phyloP scores from a whole-genome alignment of 495 filamentous ascomycete genomes.

The Filosporella fistucella region DNA sequence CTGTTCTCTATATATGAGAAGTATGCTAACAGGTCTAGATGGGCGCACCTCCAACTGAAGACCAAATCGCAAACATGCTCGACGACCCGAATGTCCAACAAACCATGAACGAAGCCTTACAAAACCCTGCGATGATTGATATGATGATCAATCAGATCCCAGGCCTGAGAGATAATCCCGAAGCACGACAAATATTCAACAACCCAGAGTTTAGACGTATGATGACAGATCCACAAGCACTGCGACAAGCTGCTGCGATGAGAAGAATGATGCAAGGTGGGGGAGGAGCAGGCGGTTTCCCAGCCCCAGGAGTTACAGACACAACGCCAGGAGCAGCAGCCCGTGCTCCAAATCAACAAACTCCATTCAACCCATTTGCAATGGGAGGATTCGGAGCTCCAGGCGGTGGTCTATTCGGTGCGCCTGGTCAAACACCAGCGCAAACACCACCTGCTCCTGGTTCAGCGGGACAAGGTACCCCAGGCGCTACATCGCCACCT shows the following conservation, averaged over 20 bases:
- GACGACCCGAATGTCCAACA: constrained; percentile 78
- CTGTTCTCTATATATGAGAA: not conserved
- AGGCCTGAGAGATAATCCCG: constrained; percentile 74
- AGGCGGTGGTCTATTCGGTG: constrained; percentile 47
- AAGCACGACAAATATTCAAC: constrained; percentile 76
- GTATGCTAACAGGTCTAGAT: constrained; percentile 56
- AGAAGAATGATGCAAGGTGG: constrained; percentile 63
- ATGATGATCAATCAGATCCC: constrained; percentile 90
- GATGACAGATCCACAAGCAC: constrained; percentile 87
- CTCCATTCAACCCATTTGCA: constrained; percentile 28
- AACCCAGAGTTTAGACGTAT: constrained; percentile 85
- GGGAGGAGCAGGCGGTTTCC: constrained; percentile 56
- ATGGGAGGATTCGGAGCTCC: constrained; percentile 23
- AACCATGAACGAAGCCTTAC: constrained; percentile 86
- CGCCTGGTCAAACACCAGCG: constrained; percentile 27
- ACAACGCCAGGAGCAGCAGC: constrained; percentile 27
- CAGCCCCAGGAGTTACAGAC: constrained; percentile 61
- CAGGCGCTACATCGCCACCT: not conserved
- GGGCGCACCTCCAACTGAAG: constrained; percentile 78
- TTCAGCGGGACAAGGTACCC: constrained; percentile 10
- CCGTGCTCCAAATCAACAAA: constrained; percentile 13
- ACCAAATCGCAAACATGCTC: constrained; percentile 78
- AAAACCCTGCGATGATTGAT: constrained; percentile 87
- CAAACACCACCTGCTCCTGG: constrained; percentile 30
- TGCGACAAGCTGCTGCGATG: constrained; percentile 77